Percentiles rank a stretch among this genome's conserved stretches.
These are phyloP conservation scores for Fomitopsis schrenkii DNA, from an alignment of 1,284 basidiomycete species.

Conservation along the genomic window DNA sequence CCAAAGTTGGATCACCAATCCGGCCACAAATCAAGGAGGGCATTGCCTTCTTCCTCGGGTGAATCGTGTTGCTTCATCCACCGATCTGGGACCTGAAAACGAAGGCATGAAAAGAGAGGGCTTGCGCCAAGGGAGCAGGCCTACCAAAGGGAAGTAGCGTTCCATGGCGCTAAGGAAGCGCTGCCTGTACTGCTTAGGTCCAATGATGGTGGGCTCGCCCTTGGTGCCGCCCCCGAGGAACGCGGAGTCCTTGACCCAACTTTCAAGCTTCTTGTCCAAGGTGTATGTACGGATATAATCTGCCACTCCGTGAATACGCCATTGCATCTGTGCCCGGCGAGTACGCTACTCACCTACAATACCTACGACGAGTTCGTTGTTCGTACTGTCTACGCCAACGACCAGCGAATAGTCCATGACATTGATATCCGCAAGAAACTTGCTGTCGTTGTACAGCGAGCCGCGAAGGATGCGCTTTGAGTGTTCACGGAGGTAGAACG, in stretches of 20 bases:
- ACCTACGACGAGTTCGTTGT: constrained; percentile 88
- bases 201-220: constrained; percentile 91
- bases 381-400: constrained; percentile 85
- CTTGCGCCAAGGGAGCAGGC: constrained; percentile 16
- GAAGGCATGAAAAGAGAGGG: constrained; percentile 8
- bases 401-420: constrained; percentile 99
- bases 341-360: constrained; percentile 74
- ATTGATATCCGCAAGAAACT: constrained; percentile 92
- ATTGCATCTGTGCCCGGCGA: constrained; percentile 10
- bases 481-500: constrained; percentile 94
- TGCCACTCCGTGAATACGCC: constrained; percentile 25
- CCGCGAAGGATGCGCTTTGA: constrained; percentile 90
- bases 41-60: constrained; percentile 67
- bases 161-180: constrained; percentile 93
- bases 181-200: constrained; percentile 80
- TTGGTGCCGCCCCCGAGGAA: constrained; percentile 79
- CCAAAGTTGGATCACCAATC: constrained; percentile 37
- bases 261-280: constrained; percentile 98
- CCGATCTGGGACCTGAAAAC: constrained; percentile 68
- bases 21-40: constrained; percentile 45
- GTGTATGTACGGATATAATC: constrained; percentile 94
- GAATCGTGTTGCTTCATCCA: constrained; percentile 83
- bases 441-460: constrained; percentile 91
- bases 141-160: constrained; percentile 81
- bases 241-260: constrained; percentile 93